Base-by-base conservation (phyloP, 2,329 filamentous ascomycete genomes). In the Aspergillus ibericus region DNA sequence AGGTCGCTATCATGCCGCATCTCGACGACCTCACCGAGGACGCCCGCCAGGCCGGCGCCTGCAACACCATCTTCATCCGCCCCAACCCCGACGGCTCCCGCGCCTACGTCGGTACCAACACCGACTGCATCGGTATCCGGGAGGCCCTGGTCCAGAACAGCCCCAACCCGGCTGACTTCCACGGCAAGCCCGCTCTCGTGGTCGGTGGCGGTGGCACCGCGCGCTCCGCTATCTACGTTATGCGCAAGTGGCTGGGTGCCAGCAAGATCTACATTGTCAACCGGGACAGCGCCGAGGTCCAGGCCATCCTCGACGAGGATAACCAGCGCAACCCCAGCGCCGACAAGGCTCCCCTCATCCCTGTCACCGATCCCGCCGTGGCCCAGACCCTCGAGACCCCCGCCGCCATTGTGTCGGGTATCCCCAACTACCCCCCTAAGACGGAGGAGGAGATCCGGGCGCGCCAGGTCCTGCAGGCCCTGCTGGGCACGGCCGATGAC, bases 151-250 rank as follows among this genome's bases (percentile, higher is more conserved):
- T 81, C 50, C 81, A 83, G 63, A 88, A 87, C 66, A 57, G 67
- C 5, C 63, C 67, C 0, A 58, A 66, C 15, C 36, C 60, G 1
- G 53, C 62, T 2, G 60, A 57, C 7, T 70, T 72, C 74, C 76
- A 62, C 68, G 80, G 81, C 60, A 81, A 83, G 32, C 88, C 90
- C 0, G 91, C 84, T 1, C 81, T 93, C 59, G 86, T 93, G 16
- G 82, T 93, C 48, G 91, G 91, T 29, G 90, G 89, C 3, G 91
- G 91, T 29, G 91, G 90, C 34, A 91, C 90, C 0, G 88, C 89
- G n/a, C 82, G 91, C 47, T 88, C 86, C 16, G 90, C 91, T 9
- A 84, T 93, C 27, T 93, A 93, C 69, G 87, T 90, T 1, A 77
- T 93, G 63, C 82, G 86, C 66, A 85, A 85, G 67, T 90, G 85